A percentile compares a stretch with the other conserved stretches of the same genome.
phyloP scores from a whole-genome alignment of 257 asterid species.

The Penstemon newberryi region DNA sequence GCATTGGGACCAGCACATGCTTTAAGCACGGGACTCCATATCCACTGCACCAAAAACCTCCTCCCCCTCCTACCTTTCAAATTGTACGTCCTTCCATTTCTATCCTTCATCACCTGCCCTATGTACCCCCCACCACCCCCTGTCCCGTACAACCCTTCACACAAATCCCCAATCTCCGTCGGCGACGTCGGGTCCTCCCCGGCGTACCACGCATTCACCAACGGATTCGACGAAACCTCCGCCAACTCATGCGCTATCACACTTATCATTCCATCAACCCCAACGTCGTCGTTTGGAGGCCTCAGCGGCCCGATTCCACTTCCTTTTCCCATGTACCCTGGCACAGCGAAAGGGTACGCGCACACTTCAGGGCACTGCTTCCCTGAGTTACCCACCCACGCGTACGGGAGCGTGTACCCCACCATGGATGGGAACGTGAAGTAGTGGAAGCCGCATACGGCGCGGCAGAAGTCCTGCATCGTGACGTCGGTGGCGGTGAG shows the following conservation, averaged over 20 bases:
- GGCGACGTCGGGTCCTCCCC: slow-evolving; percentile 95
- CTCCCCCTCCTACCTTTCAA: slow-evolving; percentile 72
- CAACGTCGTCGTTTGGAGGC: slow-evolving; percentile 75
- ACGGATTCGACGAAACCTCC: slow-evolving; percentile 86
- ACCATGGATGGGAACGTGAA: slow-evolving; percentile 87
- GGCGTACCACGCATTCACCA: slow-evolving; percentile 96
- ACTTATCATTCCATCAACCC: slow-evolving; percentile 91
- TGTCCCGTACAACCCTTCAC: slow-evolving; percentile 88
- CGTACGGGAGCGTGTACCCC: slow-evolving; percentile 77
- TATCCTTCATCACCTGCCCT: slow-evolving; percentile 69
- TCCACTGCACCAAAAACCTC: slow-evolving; percentile 81
- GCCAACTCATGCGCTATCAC: slow-evolving; percentile 93
- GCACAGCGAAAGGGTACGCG: slow-evolving; percentile 84
- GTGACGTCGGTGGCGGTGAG: slow-evolving; percentile 81
- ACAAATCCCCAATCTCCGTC: slow-evolving; percentile 86
- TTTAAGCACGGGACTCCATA: slow-evolving; percentile 71
- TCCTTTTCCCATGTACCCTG: slow-evolving; percentile 71
- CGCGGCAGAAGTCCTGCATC: slow-evolving; percentile 87
- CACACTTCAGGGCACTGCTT: slow-evolving; percentile 94
- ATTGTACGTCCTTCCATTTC: slow-evolving; percentile 63
- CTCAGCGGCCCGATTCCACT: slow-evolving; percentile 56
- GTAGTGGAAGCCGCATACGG: slow-evolving; percentile 95
- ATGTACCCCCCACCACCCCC: slow-evolving; percentile 94
- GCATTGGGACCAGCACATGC: slow-evolving; percentile 96
- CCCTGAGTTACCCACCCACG: slow-evolving; percentile 91